Evolutionary conservation across 352 stramenopile genomes (phyloP).

Genomic region (Phytopythium montanum): DNA sequence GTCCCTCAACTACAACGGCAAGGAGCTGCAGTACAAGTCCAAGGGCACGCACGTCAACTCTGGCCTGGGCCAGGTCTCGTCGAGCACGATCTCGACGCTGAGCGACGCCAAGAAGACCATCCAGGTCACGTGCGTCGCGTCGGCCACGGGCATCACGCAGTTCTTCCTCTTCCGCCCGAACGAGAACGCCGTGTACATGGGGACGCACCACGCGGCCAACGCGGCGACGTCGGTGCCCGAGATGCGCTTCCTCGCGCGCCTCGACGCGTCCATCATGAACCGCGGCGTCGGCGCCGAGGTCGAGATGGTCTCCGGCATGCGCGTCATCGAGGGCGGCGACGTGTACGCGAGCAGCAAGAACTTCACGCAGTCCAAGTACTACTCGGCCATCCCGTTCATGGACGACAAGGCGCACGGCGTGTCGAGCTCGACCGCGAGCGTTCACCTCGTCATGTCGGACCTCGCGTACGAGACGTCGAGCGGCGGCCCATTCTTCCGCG

Average conservation of each 20-base stretch:
- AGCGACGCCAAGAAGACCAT: constrained; percentile 38
- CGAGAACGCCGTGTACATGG: constrained; percentile 56
- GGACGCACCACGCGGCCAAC: constrained; percentile 43
- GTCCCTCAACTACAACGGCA: neutral
- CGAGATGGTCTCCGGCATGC: constrained; percentile 27
- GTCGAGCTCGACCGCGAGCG: constrained; percentile 24
- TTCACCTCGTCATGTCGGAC: constrained; percentile 52
- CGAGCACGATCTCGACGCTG: constrained; percentile 22
- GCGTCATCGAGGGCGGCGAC: constrained; percentile 39
- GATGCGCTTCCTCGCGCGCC: constrained; percentile 41
- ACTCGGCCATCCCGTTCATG: constrained; percentile 29
- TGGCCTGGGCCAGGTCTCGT: constrained; percentile 25
- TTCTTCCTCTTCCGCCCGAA: constrained; percentile 51
- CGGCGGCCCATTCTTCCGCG: constrained; percentile 45
- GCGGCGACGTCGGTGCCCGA: constrained; percentile 20
- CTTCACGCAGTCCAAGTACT: constrained; percentile 39
- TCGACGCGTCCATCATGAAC: constrained; percentile 32
- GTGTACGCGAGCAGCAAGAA: constrained; percentile 25
- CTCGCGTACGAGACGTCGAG: constrained; percentile 38
- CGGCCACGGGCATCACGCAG: constrained; percentile 32
- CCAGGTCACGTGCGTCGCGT: constrained; percentile 31
- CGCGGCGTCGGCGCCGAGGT: constrained; percentile 24
- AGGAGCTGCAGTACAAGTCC: constrained; percentile 40
- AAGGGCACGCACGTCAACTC: constrained; percentile 42
- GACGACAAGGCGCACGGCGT: constrained; percentile 39